Conservation (phyloP, 2,329 filamentous ascomycete species). For the Fulvia fulva region DNA sequence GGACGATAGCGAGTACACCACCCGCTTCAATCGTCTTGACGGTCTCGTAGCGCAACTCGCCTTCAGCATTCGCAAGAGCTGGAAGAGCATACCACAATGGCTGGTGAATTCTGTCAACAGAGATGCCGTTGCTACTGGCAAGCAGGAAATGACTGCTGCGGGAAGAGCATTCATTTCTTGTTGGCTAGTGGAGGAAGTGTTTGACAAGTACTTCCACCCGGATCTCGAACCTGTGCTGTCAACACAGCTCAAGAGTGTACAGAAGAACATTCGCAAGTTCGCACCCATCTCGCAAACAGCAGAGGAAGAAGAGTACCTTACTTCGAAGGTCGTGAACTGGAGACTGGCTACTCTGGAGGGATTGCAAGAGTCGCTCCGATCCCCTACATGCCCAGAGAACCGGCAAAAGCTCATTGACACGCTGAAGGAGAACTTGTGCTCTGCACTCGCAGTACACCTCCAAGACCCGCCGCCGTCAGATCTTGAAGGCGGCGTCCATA, state of each 20-base stretch:
- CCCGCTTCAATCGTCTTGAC: slow-evolving; percentile 83
- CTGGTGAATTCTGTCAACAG: slow-evolving; percentile 74
- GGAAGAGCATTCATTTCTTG: slow-evolving; percentile 82
- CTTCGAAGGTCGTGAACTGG: slow-evolving; percentile 86
- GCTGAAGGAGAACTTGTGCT: slow-evolving; percentile 67
- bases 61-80: slow-evolving; percentile 95
- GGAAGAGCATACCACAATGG: slow-evolving; percentile 78
- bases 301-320: slow-evolving; percentile 85
- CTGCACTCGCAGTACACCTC: slow-evolving; percentile 68
- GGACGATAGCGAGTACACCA: slow-evolving; percentile 90
- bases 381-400: slow-evolving; percentile 62
- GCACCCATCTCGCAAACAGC: slow-evolving; percentile 69
- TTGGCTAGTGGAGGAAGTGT: slow-evolving; percentile 88
- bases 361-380: slow-evolving; percentile 66
- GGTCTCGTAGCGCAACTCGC: slow-evolving; percentile 91
- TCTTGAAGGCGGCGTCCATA: slow-evolving; percentile 80
- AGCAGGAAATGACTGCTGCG: slow-evolving; percentile 96
- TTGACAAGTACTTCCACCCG: slow-evolving; percentile 89
- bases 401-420: slow-evolving; percentile 53
- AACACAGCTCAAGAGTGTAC: slow-evolving; percentile 75
- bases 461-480: slow-evolving; percentile 72
- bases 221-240: slow-evolving; percentile 74
- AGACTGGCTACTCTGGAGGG: slow-evolving; percentile 89
- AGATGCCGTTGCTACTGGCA: slow-evolving; percentile 79
- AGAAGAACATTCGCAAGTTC: slow-evolving; percentile 78